Conservation (phyloP, 257 asterid species). For the Ehretia macrophylla region DNA sequence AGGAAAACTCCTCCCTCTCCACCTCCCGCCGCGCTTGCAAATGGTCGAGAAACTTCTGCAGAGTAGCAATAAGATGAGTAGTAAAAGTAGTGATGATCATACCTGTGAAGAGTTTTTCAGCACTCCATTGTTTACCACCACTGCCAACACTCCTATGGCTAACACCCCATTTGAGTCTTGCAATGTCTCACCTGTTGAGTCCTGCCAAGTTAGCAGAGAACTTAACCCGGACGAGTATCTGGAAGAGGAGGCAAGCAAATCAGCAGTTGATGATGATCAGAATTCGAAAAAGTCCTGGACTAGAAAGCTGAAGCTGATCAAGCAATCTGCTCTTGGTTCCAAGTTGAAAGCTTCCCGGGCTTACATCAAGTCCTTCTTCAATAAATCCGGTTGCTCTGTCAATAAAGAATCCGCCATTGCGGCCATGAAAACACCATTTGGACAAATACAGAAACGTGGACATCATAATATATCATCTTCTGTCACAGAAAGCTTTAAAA, state of each 20-base stretch:
- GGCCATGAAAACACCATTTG: constrained; percentile 27
- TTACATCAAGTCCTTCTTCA: constrained; percentile 59
- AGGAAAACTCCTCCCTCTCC: constrained; percentile 94
- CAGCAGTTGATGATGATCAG: neutral
- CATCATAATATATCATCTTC: neutral
- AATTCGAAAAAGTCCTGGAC: constrained; percentile 44
- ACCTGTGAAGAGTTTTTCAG: constrained; percentile 32
- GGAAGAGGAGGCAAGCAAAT: constrained; percentile 5
- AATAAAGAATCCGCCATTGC: constrained; percentile 9
- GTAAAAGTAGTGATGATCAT: neutral
- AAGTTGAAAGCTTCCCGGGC: constrained; percentile 56
- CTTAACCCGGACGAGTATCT: constrained; percentile 44
- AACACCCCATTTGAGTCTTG: constrained; percentile 74
- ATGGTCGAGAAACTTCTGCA: constrained; percentile 70
- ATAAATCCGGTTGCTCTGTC: constrained; percentile 54
- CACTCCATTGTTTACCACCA: constrained; percentile 57
- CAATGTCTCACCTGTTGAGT: constrained; percentile 52
- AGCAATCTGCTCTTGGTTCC: constrained; percentile 16
- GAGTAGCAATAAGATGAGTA: constrained; percentile 8
- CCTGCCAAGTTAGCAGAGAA: constrained; percentile 71
- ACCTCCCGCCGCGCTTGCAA: constrained; percentile 75
- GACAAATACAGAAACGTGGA: constrained; percentile 37
- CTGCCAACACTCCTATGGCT: constrained; percentile 23
- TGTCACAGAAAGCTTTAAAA: constrained; percentile 16
- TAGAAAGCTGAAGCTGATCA: constrained; percentile 38